A percentile compares a stretch with the other conserved stretches of the same genome.
Conservation (phyloP, 495 filamentous ascomycete genomes). For the Jackrogersella minutella region DNA sequence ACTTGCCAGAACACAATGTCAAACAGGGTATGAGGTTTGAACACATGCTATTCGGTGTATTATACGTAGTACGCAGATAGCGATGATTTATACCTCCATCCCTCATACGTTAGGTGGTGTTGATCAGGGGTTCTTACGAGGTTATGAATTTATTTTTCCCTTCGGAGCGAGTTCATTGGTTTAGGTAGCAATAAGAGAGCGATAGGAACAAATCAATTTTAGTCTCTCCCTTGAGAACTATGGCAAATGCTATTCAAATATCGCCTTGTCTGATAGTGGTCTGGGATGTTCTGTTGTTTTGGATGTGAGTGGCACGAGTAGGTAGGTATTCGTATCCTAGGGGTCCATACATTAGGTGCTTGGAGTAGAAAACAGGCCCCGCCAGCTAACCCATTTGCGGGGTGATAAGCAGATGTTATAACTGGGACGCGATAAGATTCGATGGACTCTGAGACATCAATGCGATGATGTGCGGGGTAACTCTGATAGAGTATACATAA, state of each 20-base stretch:
- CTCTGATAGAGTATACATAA: background rate
- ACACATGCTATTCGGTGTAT: background rate
- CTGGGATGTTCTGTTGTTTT: background rate
- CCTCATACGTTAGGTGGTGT: background rate
- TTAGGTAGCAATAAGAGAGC: conserved; percentile 4
- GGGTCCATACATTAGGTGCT: background rate
- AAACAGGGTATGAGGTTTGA: background rate
- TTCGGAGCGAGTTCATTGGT: conserved; percentile 4
- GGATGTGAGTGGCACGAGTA: background rate
- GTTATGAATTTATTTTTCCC: conserved; percentile 2
- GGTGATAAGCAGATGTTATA: conserved; percentile 28
- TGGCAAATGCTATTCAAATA: background rate
- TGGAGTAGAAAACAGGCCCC: conserved; percentile 6
- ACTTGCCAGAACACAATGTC: background rate
- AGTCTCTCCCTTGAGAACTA: background rate
- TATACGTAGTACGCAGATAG: conserved; percentile 3
- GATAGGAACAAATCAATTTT: conserved; percentile 13
- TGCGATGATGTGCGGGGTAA: conserved; percentile 29
- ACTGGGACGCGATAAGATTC: conserved; percentile 26
- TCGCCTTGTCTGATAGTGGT: too few species aligned
- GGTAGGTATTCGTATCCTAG: background rate
- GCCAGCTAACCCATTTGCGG: conserved; percentile 21
- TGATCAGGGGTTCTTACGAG: background rate
- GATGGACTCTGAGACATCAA: background rate
- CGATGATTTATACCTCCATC: background rate